Evolutionary conservation across 2,329 filamentous ascomycete species (phyloP).

Genomic region (Atkinsonella texensis): DNA sequence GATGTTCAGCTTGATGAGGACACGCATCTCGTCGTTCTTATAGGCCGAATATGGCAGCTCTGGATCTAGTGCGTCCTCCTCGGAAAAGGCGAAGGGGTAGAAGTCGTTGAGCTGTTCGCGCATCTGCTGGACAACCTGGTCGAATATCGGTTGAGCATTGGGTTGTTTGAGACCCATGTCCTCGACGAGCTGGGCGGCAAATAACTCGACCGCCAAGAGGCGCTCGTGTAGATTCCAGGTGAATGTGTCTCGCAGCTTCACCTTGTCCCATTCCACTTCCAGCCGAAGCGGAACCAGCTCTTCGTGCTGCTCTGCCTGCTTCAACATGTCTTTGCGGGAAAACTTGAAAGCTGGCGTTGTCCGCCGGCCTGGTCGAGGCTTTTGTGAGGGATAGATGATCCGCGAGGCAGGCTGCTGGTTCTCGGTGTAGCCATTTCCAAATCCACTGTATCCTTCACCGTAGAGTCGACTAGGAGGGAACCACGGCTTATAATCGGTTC

Average conservation of each 20-base stretch:
- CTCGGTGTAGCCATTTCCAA: constrained; percentile 78
- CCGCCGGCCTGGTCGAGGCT: constrained; percentile 64
- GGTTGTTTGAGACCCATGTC: constrained; percentile 74
- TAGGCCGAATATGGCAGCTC: constrained; percentile 85
- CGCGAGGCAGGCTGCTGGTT: constrained; percentile 46
- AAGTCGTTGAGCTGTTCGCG: constrained; percentile 86
- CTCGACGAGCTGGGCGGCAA: constrained; percentile 81
- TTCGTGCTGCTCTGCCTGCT: constrained; percentile 82
- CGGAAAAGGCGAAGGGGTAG: constrained; percentile 80
- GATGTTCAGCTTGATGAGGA: constrained; percentile 91
- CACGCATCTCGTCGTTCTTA: constrained; percentile 98
- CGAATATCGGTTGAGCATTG: constrained; percentile 49
- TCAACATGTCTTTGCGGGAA: constrained; percentile 65
- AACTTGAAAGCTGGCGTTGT: constrained; percentile 63
- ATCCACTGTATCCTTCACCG: constrained; percentile 74
- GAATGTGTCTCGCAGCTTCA: constrained; percentile 92
- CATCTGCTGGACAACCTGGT: constrained; percentile 56
- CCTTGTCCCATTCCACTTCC: constrained; percentile 90
- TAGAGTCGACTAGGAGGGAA: constrained; percentile 48
- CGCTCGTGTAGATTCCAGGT: constrained; percentile 97
- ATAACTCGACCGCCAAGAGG: constrained; percentile 65
- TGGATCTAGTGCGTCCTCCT: constrained; percentile 82
- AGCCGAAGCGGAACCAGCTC: constrained; percentile 83
- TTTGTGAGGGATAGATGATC: constrained; percentile 69
- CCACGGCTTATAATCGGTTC: constrained; percentile 40